These are phyloP conservation scores for Chrysochromulina tobinii DNA, from an alignment of 78 protist species.

Conservation along the genomic window DNA sequence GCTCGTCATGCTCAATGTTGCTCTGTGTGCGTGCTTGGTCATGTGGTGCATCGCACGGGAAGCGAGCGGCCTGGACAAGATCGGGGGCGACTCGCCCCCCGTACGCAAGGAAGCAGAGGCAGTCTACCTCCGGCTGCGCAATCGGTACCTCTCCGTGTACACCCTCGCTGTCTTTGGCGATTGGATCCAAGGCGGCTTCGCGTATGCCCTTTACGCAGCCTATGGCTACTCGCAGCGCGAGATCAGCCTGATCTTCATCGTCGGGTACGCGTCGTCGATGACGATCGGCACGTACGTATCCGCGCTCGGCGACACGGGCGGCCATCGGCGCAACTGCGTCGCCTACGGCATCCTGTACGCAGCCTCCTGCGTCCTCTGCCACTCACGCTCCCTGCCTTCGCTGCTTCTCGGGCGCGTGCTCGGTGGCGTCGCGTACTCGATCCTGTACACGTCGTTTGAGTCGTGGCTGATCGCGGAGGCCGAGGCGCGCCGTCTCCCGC, in stretches of 20 bases:
- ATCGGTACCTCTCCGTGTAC: constrained; percentile 44
- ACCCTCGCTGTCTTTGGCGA: constrained; percentile 63
- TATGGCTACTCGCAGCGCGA: constrained; percentile 69
- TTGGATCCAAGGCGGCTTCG: constrained; percentile 94
- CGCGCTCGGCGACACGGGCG: neutral
- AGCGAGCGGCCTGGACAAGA: no score
- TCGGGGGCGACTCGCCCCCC: no score
- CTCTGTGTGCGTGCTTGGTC: no score
- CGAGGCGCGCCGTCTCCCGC: neutral
- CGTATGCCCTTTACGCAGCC: constrained; percentile 81
- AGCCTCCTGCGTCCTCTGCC: constrained; percentile 56
- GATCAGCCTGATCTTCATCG: constrained; percentile 81
- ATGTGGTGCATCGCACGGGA: no score
- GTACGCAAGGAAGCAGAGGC: no score
- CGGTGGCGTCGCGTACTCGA: constrained; percentile 92
- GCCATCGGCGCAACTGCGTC: constrained; percentile 31
- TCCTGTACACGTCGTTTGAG: constrained; percentile 89
- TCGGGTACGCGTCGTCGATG: neutral
- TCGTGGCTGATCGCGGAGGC: constrained; percentile 85
- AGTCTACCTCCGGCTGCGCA: neutral
- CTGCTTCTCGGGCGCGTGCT: constrained; percentile 84
- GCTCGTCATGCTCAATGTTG: no score
- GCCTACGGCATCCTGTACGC: constrained; percentile 69
- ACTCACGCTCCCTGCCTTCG: neutral
- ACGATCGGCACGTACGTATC: neutral